Evolutionary conservation across 108 stramenopile species (phyloP).

Genomic region (Thalassiosira profunda): DNA sequence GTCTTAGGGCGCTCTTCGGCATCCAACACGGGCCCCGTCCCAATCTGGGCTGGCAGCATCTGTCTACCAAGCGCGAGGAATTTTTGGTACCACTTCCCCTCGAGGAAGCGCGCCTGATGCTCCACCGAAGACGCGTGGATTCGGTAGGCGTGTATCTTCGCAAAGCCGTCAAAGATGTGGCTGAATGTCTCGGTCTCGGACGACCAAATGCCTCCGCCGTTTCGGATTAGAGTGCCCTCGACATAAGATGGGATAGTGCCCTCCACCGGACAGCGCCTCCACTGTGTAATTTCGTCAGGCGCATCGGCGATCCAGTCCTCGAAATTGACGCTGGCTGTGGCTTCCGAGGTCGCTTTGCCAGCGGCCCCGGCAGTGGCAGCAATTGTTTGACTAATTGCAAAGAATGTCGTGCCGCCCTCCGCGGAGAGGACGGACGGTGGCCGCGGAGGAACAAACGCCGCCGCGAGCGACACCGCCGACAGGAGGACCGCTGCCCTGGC

Average conservation of each 20-base stretch:
- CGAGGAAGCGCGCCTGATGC: conserved; percentile 14
- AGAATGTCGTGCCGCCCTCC: no score
- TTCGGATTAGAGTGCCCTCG: conserved; percentile 40
- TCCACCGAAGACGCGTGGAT: conserved; percentile 1
- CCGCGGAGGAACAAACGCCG: no score
- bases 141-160: conserved; percentile 39
- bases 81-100: conserved; percentile 27
- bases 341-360: no score
- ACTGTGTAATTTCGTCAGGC: conserved; percentile 27
- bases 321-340: conserved; percentile 36
- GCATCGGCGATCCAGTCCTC: conserved; percentile 49
- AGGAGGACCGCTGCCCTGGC: no score
- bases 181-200: conserved; percentile 9
- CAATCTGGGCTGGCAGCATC: not conserved
- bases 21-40: conserved; percentile 46
- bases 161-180: conserved; percentile 52
- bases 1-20: conserved; percentile 2
- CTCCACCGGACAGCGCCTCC: conserved; percentile 1
- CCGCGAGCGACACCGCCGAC: no score
- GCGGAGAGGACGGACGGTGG: no score
- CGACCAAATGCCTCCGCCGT: conserved; percentile 41
- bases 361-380: no score
- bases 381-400: no score
- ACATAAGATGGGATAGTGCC: conserved; percentile 37
- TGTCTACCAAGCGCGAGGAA: not conserved